Evolutionary conservation across 768 basidiomycete species (phyloP).

Genomic region (Mycena floridula): DNA sequence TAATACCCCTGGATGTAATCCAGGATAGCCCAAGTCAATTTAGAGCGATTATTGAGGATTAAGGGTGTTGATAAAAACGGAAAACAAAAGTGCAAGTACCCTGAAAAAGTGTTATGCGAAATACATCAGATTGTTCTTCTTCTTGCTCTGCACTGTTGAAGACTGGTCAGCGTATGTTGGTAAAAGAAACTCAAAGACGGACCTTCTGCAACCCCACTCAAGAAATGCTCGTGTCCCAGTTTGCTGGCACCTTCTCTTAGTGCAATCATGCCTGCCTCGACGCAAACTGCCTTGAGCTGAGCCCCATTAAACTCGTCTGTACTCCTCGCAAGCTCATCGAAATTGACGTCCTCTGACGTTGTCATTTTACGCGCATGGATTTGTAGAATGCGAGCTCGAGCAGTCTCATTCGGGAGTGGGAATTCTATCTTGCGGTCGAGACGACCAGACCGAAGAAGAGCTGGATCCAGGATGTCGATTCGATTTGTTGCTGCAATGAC

Average conservation of each 20-base stretch:
- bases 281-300: conserved; percentile 95
- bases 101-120: conserved; percentile 61
- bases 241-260: conserved; percentile 87
- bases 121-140: conserved; percentile 97
- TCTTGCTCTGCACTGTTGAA: conserved; percentile 90
- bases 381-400: conserved; percentile 92
- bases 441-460: conserved; percentile 95
- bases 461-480: conserved; percentile 97
- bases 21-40: too few species aligned
- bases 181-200: conserved; percentile 16
- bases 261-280: conserved; percentile 99
- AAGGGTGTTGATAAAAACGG: too few species aligned
- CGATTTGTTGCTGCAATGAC: conserved; percentile 98
- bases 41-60: too few species aligned
- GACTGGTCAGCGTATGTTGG: conserved; percentile 15
- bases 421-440: conserved; percentile 99
- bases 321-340: conserved; percentile 91
- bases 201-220: conserved; percentile 89
- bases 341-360: conserved; percentile 84
- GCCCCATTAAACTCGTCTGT: conserved; percentile 99
- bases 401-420: conserved; percentile 92
- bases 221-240: conserved; percentile 91
- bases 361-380: conserved; percentile 98
- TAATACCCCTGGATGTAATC: too few species aligned
- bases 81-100: too few species aligned